Base-by-base conservation (phyloP, 2,329 filamentous ascomycete genomes). In the Aureobasidium sp. region DNA sequence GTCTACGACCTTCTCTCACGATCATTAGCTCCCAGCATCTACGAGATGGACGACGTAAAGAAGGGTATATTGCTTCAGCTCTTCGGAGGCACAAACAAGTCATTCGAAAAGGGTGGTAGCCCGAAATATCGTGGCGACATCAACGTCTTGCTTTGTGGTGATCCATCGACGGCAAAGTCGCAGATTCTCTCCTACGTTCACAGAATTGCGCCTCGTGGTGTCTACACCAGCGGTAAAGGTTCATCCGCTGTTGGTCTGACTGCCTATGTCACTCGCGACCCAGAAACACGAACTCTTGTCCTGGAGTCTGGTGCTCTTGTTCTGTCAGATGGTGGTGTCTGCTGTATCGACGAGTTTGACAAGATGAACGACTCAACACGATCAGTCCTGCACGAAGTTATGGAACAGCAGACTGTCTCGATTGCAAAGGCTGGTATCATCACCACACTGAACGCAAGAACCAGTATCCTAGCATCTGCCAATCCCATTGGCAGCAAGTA, bases 401-500 rank as follows among this genome's bases (percentile, higher is more conserved):
- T 92, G 89, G 89, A 92, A 72, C 89, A 92, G 74, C 89, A 92
- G 76, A 92, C 89, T 44, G 91, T 92, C 69, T 90, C 87, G 66
- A 92, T 91, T 71, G 90, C 88, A 71, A 92, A 91, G 79, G 93
- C 93, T 1, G 93, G 93, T 67, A 97, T 97, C 72, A 96, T 92
- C 67, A 99, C 94, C 1, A 96, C 92, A 0, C 84, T 99, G 63
- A 99, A 99, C 73, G 94, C 94, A 25, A 88, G 94, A 65, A 97
- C 94, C 22, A 96, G 91, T 0, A 96, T 99, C 71, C 84, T 99
- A 34, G 94, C 94, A 17, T 97, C 93, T 12, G 94, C 94, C 75
- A 99, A 99, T 73, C 94, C 94, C 1, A 97, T 99, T 67, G 94
- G 94, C 69, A 96, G 91, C 77, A 92, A 95, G 72, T 99, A 99